Percentiles rank a stretch among this genome's conserved stretches.
Conservation (phyloP, 805 yeast genomes). For the Wickerhamiella lipophila region DNA sequence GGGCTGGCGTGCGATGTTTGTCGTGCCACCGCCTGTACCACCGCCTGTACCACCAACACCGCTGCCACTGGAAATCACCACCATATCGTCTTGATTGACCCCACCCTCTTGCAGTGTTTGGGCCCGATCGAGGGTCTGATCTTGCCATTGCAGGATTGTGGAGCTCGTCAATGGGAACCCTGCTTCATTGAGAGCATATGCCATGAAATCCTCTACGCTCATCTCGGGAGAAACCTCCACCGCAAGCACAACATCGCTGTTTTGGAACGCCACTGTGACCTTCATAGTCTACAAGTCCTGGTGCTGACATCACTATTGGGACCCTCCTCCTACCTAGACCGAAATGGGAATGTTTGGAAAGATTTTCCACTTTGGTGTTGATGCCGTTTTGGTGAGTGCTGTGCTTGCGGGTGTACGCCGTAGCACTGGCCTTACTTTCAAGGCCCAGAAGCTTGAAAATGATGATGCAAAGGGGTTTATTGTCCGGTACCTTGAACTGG, state of each 20-base stretch:
- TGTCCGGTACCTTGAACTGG: conserved; percentile 59
- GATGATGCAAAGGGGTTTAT: conserved; percentile 33
- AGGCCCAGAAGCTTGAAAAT: conserved; percentile 40
- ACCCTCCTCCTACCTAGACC: background rate
- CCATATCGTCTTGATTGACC: conserved; percentile 46
- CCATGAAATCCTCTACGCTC: conserved; percentile 53
- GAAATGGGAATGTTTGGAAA: conserved; percentile 39
- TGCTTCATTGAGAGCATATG: conserved; percentile 61
- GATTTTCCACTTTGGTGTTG: conserved; percentile 59
- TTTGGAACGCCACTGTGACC: conserved; percentile 39
- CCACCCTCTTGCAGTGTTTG: conserved; percentile 37
- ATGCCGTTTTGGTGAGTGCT: conserved; percentile 65
- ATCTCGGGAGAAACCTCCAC: conserved; percentile 59
- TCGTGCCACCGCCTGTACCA: too few species aligned
- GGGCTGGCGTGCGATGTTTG: too few species aligned
- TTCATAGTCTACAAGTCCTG: conserved; percentile 31
- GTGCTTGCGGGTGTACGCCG: conserved; percentile 76
- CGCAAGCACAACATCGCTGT: conserved; percentile 37
- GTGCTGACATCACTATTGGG: background rate
- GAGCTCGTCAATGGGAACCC: conserved; percentile 38
- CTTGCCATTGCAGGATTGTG: conserved; percentile 18
- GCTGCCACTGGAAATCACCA: conserved; percentile 23
- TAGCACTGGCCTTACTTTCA: conserved; percentile 60
- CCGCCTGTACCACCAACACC: too few species aligned
- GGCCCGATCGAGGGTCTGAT: conserved; percentile 13